Evolutionary conservation across 2,329 filamentous ascomycete genomes (phyloP).

Genomic region (Neonectria ditissima): DNA sequence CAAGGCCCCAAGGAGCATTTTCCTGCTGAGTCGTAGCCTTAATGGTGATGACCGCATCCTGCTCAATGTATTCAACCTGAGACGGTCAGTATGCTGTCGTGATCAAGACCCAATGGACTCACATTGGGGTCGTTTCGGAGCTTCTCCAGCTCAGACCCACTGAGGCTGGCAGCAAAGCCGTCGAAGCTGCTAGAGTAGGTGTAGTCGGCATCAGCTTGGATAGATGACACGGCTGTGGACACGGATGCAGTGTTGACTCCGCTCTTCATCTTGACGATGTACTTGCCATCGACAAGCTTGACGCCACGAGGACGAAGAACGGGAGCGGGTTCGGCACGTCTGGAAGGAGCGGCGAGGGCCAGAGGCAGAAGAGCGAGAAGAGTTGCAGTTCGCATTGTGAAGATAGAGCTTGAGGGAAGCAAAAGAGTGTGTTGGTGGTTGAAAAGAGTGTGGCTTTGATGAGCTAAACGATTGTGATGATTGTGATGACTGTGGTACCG

Average conservation of each 20-base stretch:
- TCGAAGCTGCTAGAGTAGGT: slow-evolving; percentile 41
- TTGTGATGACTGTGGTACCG: no score
- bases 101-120: neutral
- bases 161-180: slow-evolving; percentile 46
- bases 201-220: slow-evolving; percentile 49
- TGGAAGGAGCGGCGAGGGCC: slow-evolving; percentile 47
- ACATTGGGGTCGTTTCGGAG: slow-evolving; percentile 45
- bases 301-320: slow-evolving; percentile 48
- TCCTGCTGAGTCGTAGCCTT: slow-evolving; percentile 47
- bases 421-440: no score
- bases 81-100: neutral
- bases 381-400: slow-evolving; percentile 49
- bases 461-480: no score
- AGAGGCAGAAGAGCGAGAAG: slow-evolving; percentile 50
- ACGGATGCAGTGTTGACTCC: slow-evolving; percentile 39
- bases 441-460: no score
- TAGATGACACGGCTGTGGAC: slow-evolving; percentile 40
- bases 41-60: slow-evolving; percentile 50
- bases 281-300: slow-evolving; percentile 50
- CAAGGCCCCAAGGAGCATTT: slow-evolving; percentile 54
- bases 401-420: no score
- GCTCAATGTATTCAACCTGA: slow-evolving; percentile 55
- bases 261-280: slow-evolving; percentile 53
- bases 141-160: slow-evolving; percentile 42
- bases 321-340: slow-evolving; percentile 50